phyloP scores from a whole-genome alignment of 2,329 filamentous ascomycete species.

The Grosmannia serpens region DNA sequence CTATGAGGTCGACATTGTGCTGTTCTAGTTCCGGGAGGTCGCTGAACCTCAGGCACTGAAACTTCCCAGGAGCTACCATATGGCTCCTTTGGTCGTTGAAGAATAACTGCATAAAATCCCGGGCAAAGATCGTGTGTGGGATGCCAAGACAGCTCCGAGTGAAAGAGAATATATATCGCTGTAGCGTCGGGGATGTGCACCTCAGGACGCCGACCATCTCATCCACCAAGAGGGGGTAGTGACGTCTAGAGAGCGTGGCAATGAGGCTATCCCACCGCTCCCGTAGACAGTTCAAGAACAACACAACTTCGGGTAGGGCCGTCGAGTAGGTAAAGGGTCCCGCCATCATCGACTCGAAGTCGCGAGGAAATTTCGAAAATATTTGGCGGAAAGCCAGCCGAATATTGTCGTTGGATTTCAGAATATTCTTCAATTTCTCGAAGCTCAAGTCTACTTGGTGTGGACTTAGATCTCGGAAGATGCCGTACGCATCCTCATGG shows the following conservation, averaged over 20 bases:
- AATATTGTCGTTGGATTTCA: slow-evolving; percentile 26
- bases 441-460: slow-evolving; percentile 22
- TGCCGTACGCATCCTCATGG: slow-evolving; percentile 21
- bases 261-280: slow-evolving; percentile 25
- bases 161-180: slow-evolving; percentile 19
- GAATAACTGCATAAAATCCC: slow-evolving; percentile 15
- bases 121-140: slow-evolving; percentile 8
- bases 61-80: neutral
- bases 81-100: slow-evolving; percentile 11
- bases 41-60: neutral
- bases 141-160: slow-evolving; percentile 17
- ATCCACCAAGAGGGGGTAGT: slow-evolving; percentile 21
- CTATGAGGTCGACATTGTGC: neutral
- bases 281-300: slow-evolving; percentile 32
- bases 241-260: slow-evolving; percentile 8
- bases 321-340: slow-evolving; percentile 11
- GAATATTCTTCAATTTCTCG: slow-evolving; percentile 20
- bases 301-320: slow-evolving; percentile 24
- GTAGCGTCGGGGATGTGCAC: slow-evolving; percentile 19
- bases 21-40: neutral
- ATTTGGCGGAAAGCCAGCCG: slow-evolving; percentile 17
- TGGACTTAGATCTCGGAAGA: slow-evolving; percentile 19
- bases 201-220: slow-evolving; percentile 20
- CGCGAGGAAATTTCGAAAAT: slow-evolving; percentile 25
- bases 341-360: slow-evolving; percentile 8